phyloP scores from a whole-genome alignment of 2,329 filamentous ascomycete genomes.

The Penicillium sp. region DNA sequence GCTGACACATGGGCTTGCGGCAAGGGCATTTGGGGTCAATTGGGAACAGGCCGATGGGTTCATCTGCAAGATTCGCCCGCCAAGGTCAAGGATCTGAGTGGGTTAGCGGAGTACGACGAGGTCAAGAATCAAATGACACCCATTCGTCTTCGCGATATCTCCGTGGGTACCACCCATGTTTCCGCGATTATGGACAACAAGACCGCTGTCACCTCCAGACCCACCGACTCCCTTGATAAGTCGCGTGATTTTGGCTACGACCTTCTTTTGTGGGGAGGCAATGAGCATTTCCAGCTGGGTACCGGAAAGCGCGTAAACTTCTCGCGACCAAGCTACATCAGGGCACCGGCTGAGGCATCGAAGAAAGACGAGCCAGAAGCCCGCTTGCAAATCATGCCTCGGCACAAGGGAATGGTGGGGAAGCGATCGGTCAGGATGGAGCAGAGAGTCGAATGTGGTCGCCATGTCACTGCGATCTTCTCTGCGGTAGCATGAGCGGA shows the following conservation, averaged over 20 bases:
- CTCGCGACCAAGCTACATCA: conserved; percentile 69
- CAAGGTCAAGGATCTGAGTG: conserved; percentile 77
- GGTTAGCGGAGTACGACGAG: conserved; percentile 84
- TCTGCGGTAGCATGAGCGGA: conserved; percentile 53
- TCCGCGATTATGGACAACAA: conserved; percentile 79
- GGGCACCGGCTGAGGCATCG: conserved; percentile 61
- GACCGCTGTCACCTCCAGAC: conserved; percentile 55
- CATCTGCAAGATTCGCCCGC: conserved; percentile 72
- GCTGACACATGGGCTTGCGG: conserved; percentile 84
- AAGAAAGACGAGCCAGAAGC: conserved; percentile 59
- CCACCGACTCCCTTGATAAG: conserved; percentile 55
- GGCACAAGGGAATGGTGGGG: conserved; percentile 61
- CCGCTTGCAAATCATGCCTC: conserved; percentile 74
- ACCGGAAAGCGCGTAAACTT: conserved; percentile 83
- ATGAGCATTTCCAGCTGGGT: conserved; percentile 88
- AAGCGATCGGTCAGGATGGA: conserved; percentile 70
- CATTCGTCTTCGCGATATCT: conserved; percentile 68
- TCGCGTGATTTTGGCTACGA: conserved; percentile 82
- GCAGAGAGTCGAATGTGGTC: conserved; percentile 82
- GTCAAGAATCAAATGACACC: conserved; percentile 59
- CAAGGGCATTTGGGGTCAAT: conserved; percentile 72
- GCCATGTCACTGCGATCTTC: conserved; percentile 76
- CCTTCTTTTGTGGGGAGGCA: conserved; percentile 88
- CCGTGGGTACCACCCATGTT: conserved; percentile 72
- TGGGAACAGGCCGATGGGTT: conserved; percentile 84